phyloP scores from a whole-genome alignment of 805 yeast species.

The Kuraishia cidri region DNA sequence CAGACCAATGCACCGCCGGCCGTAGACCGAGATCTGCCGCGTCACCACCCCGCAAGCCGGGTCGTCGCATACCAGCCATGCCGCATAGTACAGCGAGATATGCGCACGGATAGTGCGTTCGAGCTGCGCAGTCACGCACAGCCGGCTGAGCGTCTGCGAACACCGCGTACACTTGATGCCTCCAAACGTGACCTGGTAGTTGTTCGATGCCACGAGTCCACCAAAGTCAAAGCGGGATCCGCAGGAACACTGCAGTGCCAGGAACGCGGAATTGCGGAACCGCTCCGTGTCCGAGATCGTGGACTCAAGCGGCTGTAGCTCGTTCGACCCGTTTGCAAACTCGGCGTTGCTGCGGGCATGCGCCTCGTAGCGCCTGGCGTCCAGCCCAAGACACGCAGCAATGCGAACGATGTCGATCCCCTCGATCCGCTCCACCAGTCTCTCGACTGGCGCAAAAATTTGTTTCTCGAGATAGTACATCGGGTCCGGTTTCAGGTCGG shows the following conservation, averaged over 20 bases:
- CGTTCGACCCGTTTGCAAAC: conserved; percentile 23
- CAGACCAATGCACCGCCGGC: conserved; percentile 69
- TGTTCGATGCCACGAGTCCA: conserved; percentile 60
- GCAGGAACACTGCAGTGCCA: conserved; percentile 59
- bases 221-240: conserved; percentile 54
- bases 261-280: conserved; percentile 53
- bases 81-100: conserved; percentile 75
- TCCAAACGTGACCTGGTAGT: conserved; percentile 49
- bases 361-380: conserved; percentile 50
- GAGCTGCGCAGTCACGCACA: conserved; percentile 61
- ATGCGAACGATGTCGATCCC: conserved; percentile 78
- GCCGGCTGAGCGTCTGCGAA: conserved; percentile 34
- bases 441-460: conserved; percentile 81
- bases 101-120: conserved; percentile 65
- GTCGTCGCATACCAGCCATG: conserved; percentile 82
- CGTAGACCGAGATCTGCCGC: conserved; percentile 83
- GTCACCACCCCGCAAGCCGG: conserved; percentile 71
- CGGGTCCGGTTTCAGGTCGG: conserved; percentile 59
- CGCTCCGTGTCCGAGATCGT: conserved; percentile 76
- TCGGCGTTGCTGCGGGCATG: conserved; percentile 26
- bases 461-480: conserved; percentile 81
- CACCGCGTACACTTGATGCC: conserved; percentile 73
- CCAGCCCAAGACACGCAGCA: conserved; percentile 73
- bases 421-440: conserved; percentile 77
- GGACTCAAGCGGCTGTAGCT: conserved; percentile 69